Percentiles rank a stretch among this genome's conserved stretches.
These are phyloP conservation scores for Russula olivacea DNA, from an alignment of 768 basidiomycete genomes.

Conservation along the genomic window DNA sequence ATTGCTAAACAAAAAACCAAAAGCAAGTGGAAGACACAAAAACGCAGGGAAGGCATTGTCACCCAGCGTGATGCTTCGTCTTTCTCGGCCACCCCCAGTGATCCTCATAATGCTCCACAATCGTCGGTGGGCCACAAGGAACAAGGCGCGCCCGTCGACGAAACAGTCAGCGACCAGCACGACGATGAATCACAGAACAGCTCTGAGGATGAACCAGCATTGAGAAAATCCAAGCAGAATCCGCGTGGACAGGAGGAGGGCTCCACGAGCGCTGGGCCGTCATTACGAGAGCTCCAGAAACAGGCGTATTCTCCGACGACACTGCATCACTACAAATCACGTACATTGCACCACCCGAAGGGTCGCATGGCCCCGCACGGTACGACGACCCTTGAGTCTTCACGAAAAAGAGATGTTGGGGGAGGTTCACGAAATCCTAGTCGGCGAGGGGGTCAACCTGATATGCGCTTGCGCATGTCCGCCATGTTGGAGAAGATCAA, in stretches of 20 bases:
- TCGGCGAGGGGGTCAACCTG: constrained; percentile 52
- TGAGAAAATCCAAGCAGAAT: neutral
- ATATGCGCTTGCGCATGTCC: constrained; percentile 85
- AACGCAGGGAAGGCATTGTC: constrained; percentile 43
- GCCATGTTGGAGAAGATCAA: constrained; percentile 84
- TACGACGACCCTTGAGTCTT: constrained; percentile 8
- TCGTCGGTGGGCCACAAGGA: constrained; percentile 13
- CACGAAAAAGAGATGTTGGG: constrained; percentile 26
- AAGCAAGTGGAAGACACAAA: constrained; percentile 70
- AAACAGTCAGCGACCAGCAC: constrained; percentile 24
- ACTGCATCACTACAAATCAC: constrained; percentile 52
- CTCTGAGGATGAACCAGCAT: neutral
- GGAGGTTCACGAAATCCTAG: constrained; percentile 26
- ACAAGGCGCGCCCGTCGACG: constrained; percentile 17
- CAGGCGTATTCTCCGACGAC: constrained; percentile 57
- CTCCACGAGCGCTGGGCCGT: constrained; percentile 24
- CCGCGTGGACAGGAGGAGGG: neutral
- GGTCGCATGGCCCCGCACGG: constrained; percentile 19
- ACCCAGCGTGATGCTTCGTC: constrained; percentile 16
- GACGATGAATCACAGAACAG: constrained; percentile 16
- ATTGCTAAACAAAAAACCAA: constrained; percentile 71
- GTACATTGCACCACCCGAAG: constrained; percentile 35
- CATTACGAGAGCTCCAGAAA: constrained; percentile 55
- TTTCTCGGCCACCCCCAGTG: neutral
- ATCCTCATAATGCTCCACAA: neutral